Percentiles rank a stretch among this genome's conserved stretches.
Evolutionary conservation across 305 asterid species (phyloP).

Genomic region (Solanum hybrid): DNA sequence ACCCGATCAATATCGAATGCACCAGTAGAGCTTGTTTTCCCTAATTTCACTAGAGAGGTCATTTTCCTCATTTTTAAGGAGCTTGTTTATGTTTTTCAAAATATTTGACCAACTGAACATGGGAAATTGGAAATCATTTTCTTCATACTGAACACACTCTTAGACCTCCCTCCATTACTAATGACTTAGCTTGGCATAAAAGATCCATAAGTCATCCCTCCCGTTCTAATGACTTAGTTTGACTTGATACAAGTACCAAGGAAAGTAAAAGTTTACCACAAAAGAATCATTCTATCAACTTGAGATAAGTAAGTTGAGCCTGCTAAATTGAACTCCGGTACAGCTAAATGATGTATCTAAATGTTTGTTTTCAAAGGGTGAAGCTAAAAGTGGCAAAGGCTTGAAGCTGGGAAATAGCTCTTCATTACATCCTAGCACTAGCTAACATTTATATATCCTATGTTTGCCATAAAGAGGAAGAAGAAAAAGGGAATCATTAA

Average conservation of each 20-base stretch:
- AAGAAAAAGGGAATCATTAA: not conserved
- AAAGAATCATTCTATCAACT: not conserved
- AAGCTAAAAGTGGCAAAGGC: not conserved
- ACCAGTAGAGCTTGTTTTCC: not conserved
- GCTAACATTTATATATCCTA: not conserved
- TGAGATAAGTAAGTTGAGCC: not conserved
- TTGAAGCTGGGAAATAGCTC: not conserved
- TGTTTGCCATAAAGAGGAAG: not conserved
- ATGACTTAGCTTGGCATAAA: not conserved
- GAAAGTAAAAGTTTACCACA: not conserved
- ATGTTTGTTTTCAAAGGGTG: not conserved
- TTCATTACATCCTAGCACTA: not conserved
- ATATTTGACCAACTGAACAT: not conserved
- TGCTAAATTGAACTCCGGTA: not conserved
- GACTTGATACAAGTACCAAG: not conserved
- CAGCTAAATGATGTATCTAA: not conserved
- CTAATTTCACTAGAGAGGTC: not conserved
- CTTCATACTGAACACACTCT: not conserved
- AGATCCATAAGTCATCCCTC: not conserved
- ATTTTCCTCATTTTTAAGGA: not conserved
- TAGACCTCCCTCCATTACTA: not conserved
- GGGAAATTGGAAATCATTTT: not conserved
- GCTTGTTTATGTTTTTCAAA: not conserved
- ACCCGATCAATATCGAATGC: not conserved
- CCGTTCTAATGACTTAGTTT: not conserved